Base-by-base conservation (phyloP, 1,284 basidiomycete genomes). In the Veloporphyrellus conicus region DNA sequence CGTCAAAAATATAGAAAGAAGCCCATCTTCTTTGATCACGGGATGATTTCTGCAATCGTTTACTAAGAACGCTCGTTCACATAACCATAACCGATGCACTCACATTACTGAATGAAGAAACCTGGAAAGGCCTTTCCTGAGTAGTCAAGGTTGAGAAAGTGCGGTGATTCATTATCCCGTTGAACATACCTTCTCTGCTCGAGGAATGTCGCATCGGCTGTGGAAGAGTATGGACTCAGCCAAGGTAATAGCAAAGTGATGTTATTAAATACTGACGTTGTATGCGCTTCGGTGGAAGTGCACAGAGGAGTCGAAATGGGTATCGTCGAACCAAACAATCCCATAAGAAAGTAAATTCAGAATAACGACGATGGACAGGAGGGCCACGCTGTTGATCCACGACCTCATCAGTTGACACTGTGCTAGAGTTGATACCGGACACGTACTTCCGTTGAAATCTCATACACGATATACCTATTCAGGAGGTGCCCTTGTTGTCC, bases 221-320 rank as follows among this genome's bases (percentile, higher is more conserved):
- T 31, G 45, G 39, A 35, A 44, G 3, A 48, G 38, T 34, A 36
- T 48, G 36, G 44, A 35, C 49, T 52, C 11, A 52, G 36, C 28
- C 8, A 47, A 46, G 45, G 16, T 3, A 11, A 33, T 28, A 29
- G 25, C 41, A 54, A 44, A 33, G 27, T 8, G 11, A 2, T 5
- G 10, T 28, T 42, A 15, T 46, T 43, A 23, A 56, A 19, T 32
- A 77, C 85, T 72, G 63, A 90, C 91, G 84, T 64, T 89, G 88
- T 52, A 96, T 76, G 38, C 90, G 80, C 67, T 97, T 97, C 0
- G 93, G 93, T 9, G 93, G 93, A 29, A 96, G 70, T 2, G 81
- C 71, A n/a, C 90, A 85, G 51, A 95, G 76, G n/a, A 96, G 71
- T 29, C 93, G 81, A 77, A 96, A 96, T 0, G 93, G 93, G 72